phyloP scores from a whole-genome alignment of 495 filamentous ascomycete species.

The Aspergillus heteromorphus region DNA sequence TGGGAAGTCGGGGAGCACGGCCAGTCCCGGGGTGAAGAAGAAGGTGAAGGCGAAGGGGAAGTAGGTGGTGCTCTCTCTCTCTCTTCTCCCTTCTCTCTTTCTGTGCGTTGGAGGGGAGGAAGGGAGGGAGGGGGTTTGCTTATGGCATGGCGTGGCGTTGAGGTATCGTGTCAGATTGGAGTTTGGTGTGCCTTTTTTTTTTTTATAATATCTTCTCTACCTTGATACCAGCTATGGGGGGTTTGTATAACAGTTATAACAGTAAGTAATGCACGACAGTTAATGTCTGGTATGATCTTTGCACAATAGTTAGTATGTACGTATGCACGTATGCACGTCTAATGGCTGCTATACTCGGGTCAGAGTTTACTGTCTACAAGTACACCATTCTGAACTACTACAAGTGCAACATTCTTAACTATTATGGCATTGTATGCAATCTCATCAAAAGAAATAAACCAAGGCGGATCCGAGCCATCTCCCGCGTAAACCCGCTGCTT shows the following conservation, averaged over 20 bases:
- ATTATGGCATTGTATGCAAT: constrained; percentile 10
- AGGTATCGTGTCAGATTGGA: background rate
- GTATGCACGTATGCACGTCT: too few relatives aligned
- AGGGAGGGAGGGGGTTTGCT: background rate
- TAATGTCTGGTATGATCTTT: too few relatives aligned
- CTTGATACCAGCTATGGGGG: too few relatives aligned
- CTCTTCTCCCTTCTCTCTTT: background rate
- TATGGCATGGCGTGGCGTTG: constrained; percentile 1
- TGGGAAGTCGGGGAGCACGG: constrained; percentile 17
- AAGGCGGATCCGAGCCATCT: background rate
- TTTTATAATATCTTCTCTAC: too few relatives aligned
- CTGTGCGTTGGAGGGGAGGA: too few relatives aligned
- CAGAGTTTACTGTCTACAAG: background rate
- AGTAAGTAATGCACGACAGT: too few relatives aligned
- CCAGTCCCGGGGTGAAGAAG: constrained; percentile 22
- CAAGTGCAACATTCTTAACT: background rate
- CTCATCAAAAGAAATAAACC: background rate
- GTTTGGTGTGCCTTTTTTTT: too few relatives aligned
- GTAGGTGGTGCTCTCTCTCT: constrained; percentile 4
- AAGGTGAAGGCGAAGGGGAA: constrained; percentile 25
- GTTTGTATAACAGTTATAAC: too few relatives aligned
- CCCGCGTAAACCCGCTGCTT: constrained; percentile 16
- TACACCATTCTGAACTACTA: background rate
- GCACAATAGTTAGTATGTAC: too few relatives aligned
- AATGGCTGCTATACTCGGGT: too few relatives aligned